phyloP scores from a whole-genome alignment of 768 basidiomycete species.

The Rhodosporidiobolus odoratus region DNA sequence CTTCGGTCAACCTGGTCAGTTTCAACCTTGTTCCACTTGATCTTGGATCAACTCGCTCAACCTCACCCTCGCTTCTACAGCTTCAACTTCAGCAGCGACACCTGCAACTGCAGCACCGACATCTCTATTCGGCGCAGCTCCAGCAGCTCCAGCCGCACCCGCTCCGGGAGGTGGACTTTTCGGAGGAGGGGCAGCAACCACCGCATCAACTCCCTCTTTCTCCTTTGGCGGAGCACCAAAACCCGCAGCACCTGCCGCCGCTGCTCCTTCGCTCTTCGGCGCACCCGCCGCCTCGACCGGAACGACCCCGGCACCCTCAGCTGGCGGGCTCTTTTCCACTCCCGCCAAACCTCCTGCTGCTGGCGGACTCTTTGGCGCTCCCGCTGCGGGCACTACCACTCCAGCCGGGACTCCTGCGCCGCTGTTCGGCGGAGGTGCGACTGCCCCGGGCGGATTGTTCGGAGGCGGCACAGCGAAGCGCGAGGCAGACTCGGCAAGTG shows the following conservation, averaged over 20 bases:
- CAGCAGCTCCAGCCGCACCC: neutral
- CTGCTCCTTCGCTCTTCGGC: neutral
- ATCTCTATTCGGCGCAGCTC: conserved; percentile 15
- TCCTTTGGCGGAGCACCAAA: neutral
- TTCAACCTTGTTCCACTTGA: neutral
- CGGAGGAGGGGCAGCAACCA: neutral
- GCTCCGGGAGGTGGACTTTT: neutral
- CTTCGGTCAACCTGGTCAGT: conserved; percentile 25
- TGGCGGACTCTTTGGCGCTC: conserved; percentile 14
- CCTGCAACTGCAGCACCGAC: conserved; percentile 13
- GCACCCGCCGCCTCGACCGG: neutral
- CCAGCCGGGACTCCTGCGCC: conserved; percentile 18
- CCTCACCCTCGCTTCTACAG: neutral
- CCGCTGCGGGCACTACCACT: conserved; percentile 8
- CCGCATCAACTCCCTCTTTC: neutral
- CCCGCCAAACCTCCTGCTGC: conserved; percentile 22
- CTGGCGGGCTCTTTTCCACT: conserved; percentile 28
- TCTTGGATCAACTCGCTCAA: neutral
- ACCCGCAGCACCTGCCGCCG: neutral
- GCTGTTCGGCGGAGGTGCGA: conserved; percentile 17
- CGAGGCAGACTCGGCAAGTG: conserved; percentile 8
- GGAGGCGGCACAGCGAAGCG: conserved; percentile 18
- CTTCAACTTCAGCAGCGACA: conserved; percentile 13
- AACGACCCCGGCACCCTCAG: conserved; percentile 2
- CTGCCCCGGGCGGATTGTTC: conserved; percentile 13